A percentile compares a stretch with the other conserved stretches of the same genome.
Evolutionary conservation across 768 basidiomycete genomes (phyloP).

Genomic region (Pulveroboletus sp.): DNA sequence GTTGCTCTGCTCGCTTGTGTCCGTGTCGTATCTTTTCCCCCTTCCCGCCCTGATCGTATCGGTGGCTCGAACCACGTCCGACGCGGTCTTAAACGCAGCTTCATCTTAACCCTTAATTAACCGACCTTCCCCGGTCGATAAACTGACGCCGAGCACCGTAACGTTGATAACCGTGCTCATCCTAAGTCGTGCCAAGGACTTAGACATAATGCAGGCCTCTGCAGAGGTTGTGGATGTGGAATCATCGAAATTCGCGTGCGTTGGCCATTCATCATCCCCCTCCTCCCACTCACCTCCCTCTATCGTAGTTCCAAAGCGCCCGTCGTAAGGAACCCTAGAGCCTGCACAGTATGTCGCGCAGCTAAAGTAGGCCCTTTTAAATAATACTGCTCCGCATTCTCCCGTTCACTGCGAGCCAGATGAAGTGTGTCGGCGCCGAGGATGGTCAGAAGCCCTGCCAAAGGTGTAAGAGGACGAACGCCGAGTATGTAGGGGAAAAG

Average conservation of each 20-base stretch:
- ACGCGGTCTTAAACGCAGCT: conserved; percentile 13
- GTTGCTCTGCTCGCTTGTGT: conserved; percentile 8
- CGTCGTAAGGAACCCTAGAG: conserved; percentile 49
- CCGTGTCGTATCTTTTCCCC: conserved; percentile 2
- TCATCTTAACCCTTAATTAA: conserved; percentile 36
- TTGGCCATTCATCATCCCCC: conserved; percentile 2
- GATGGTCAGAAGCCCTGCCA: conserved; percentile 79
- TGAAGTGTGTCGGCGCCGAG: conserved; percentile 90
- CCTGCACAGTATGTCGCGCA: conserved; percentile 80
- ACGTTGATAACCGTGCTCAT: conserved; percentile 35
- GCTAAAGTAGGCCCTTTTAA: conserved; percentile 55
- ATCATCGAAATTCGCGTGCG: conserved; percentile 29
- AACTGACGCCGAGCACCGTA: conserved; percentile 38
- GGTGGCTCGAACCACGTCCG: conserved; percentile 1
- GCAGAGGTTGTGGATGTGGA: conserved; percentile 28
- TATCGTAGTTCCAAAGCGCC: conserved; percentile 37
- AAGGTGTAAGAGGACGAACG: conserved; percentile 76
- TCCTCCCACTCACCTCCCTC: conserved; percentile 7
- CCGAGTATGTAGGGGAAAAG: conserved; percentile 48
- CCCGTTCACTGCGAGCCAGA: conserved; percentile 41
- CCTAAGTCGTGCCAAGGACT: conserved; percentile 7
- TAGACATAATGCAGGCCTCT: conserved; percentile 26
- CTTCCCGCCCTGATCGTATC: background rate
- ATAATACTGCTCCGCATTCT: conserved; percentile 8
- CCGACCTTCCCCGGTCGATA: conserved; percentile 39